Conservation (phyloP, 345 rosid species). For the Syzygium oleosum region DNA sequence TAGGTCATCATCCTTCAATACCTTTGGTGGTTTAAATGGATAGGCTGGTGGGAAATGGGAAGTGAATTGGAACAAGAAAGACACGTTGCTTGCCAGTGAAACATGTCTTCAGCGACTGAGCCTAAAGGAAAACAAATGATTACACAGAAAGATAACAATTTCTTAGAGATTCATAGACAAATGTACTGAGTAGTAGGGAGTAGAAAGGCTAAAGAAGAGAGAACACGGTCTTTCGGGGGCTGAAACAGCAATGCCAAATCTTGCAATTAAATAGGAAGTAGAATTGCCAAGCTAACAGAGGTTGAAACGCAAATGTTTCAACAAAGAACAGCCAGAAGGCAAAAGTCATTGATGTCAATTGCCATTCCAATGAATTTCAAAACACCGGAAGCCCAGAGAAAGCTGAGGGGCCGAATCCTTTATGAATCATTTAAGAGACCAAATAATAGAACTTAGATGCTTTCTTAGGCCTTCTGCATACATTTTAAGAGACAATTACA, state of each 20-base stretch:
- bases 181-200: not conserved
- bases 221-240: not conserved
- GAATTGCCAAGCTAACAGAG: not conserved
- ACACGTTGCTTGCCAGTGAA: conserved; percentile 54
- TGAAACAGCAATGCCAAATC: not conserved
- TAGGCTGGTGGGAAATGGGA: conserved; percentile 35
- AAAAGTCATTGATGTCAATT: not conserved
- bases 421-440: not conserved
- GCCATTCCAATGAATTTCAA: not conserved
- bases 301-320: not conserved
- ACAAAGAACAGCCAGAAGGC: not conserved
- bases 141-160: not conserved
- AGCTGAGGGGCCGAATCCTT: not conserved
- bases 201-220: not conserved
- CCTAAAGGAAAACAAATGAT: conserved; percentile 14
- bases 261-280: not conserved
- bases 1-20: not conserved
- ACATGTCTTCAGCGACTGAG: conserved; percentile 48
- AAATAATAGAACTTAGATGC: not conserved
- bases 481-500: not conserved
- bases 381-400: not conserved
- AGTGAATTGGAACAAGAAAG: conserved; percentile 41
- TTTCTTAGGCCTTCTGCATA: not conserved
- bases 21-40: conserved; percentile 56
- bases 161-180: not conserved